phyloP scores from a whole-genome alignment of 495 filamentous ascomycete species.

The Thozetella sp. region DNA sequence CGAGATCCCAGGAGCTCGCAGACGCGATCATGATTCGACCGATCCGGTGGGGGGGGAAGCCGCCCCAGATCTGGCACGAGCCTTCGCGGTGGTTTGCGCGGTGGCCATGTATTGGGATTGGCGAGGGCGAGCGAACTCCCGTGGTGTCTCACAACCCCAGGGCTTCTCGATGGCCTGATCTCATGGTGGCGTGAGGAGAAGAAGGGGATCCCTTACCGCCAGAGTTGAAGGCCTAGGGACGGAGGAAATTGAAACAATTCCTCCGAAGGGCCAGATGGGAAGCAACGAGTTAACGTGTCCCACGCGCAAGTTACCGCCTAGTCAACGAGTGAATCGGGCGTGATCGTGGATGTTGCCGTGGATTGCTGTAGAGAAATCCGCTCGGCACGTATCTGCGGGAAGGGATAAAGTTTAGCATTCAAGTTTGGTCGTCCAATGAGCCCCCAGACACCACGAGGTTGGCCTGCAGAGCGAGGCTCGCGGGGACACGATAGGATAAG shows the following conservation, averaged over 20 bases:
- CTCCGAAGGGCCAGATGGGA: constrained; percentile 51
- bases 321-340: constrained; percentile 38
- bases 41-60: constrained; percentile 11
- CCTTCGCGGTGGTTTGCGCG: constrained; percentile 6
- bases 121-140: constrained; percentile 5
- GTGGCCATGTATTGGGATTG: constrained; percentile 11
- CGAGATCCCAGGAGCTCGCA: constrained; percentile 4
- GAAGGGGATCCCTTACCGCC: constrained; percentile 65
- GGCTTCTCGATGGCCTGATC: constrained; percentile 8
- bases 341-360: constrained; percentile 59
- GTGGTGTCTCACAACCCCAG: constrained; percentile 2
- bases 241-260: constrained; percentile 53
- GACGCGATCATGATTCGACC: constrained; percentile 11
- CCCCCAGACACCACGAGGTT: constrained; percentile 24
- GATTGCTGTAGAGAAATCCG: constrained; percentile 33
- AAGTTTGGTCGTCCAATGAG: constrained; percentile 5
- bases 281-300: constrained; percentile 76
- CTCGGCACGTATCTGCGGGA: constrained; percentile 48
- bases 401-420: constrained; percentile 30
- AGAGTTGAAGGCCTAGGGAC: constrained; percentile 55
- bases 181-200: constrained; percentile 12
- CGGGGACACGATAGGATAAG: constrained; percentile 11
- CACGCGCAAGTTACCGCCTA: constrained; percentile 51
- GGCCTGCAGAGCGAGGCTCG: constrained; percentile 28
- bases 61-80: constrained; percentile 15